Conservation (phyloP, 148 eudicot genomes). For the Heliosperma pusillum region DNA sequence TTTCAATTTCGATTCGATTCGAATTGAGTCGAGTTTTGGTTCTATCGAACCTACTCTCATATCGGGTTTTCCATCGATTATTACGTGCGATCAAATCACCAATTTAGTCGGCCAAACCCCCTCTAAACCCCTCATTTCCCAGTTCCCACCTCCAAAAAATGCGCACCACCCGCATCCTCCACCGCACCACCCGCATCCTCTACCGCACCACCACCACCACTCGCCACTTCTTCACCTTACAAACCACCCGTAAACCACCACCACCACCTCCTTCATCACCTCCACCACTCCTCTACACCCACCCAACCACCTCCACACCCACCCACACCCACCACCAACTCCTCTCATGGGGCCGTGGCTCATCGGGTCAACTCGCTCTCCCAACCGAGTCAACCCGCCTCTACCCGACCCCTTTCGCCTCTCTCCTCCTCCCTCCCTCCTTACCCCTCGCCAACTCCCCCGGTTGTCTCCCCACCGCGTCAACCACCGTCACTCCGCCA, state of each 20-base stretch:
- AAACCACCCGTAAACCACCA: slow-evolving; percentile 16
- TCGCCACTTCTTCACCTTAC: slow-evolving; percentile 6
- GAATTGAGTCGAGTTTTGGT: too few relatives aligned
- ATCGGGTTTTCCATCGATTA: too few relatives aligned
- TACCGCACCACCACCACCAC: slow-evolving; percentile 17
- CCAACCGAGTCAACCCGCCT: slow-evolving; percentile 49
- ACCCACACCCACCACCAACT: slow-evolving; percentile 40
- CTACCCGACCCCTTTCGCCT: slow-evolving; percentile 55
- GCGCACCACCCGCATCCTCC: neutral
- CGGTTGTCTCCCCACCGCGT: slow-evolving; percentile 33
- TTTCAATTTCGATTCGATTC: too few relatives aligned
- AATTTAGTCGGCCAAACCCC: neutral
- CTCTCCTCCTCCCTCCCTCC: slow-evolving; percentile 49
- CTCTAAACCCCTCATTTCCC: neutral
- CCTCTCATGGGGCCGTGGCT: slow-evolving; percentile 83
- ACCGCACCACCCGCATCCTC: neutral
- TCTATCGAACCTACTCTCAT: too few relatives aligned
- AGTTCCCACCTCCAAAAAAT: neutral
- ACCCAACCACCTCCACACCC: slow-evolving; percentile 11
- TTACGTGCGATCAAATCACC: too few relatives aligned
- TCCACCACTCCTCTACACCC: slow-evolving; percentile 36
- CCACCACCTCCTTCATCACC: slow-evolving; percentile 10
- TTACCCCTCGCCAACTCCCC: slow-evolving; percentile 44
- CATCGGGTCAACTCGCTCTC: slow-evolving; percentile 85
- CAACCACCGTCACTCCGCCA: neutral